phyloP scores from a whole-genome alignment of 1,139 yeast species.

The Taphrina wiesneri region DNA sequence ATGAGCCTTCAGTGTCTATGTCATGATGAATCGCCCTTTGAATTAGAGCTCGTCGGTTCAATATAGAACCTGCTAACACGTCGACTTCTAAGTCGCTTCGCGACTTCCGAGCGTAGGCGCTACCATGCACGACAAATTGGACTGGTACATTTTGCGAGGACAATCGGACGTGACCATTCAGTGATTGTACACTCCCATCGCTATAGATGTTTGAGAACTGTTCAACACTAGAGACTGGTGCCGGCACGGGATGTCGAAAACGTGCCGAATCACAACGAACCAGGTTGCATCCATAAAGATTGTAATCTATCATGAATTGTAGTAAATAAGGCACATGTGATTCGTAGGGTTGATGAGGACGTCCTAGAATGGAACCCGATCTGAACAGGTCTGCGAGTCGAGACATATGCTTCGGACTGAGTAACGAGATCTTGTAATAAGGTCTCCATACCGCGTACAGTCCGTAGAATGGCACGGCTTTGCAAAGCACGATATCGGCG shows the following conservation, averaged over 20 bases:
- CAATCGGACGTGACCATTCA: constrained; percentile 18
- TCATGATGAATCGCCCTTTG: constrained; percentile 56
- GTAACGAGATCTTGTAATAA: constrained; percentile 66
- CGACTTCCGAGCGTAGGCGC: constrained; percentile 56
- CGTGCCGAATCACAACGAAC: constrained; percentile 47
- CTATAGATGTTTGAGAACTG: neutral
- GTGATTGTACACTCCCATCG: constrained; percentile 15
- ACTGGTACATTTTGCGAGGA: constrained; percentile 32
- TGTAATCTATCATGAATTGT: constrained; percentile 81
- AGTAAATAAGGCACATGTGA: constrained; percentile 74
- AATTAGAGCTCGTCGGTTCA: constrained; percentile 54
- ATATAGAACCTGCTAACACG: constrained; percentile 58
- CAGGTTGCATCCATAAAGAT: constrained; percentile 84
- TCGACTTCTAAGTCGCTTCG: constrained; percentile 70
- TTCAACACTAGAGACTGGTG: constrained; percentile 12
- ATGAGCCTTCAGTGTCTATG: constrained; percentile 48
- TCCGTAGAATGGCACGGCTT: constrained; percentile 83
- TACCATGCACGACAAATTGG: constrained; percentile 33
- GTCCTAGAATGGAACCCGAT: constrained; percentile 52
- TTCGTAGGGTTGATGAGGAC: constrained; percentile 59
- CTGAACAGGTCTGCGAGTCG: constrained; percentile 63
- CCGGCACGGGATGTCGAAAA: constrained; percentile 38
- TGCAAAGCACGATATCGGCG: constrained; percentile 67
- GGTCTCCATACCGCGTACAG: constrained; percentile 64
- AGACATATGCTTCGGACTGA: constrained; percentile 62